Evolutionary conservation across 768 basidiomycete species (phyloP), one percentile per base, ranked within the genome.

Genomic region (Macrolepiota fuliginosa): DNA sequence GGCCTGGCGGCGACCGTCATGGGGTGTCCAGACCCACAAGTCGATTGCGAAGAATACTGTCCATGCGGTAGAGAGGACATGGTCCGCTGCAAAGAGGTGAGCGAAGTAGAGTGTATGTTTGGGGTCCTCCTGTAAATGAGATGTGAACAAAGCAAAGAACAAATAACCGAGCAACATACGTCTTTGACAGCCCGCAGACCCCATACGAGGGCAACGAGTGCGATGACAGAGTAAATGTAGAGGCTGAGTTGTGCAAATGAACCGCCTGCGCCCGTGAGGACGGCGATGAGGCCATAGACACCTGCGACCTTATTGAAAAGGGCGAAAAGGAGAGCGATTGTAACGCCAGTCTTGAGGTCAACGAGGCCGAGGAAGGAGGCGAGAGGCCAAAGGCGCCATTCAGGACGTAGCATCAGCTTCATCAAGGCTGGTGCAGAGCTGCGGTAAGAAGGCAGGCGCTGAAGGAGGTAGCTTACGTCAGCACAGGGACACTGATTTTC

Each of bases 231-330:
- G 78, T 99, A 99, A 19, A 95, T 80, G 74, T 98, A 98, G 70
- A 96, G 82, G 73, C 88, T 91, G 63, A 98, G 81, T 75, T 99
- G 97, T 0, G 90, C 87, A 66, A 94, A 87, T n/a, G 90, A 88
- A n/a, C 91, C 90, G n/a, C 92, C 94, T 32, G 92, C 89, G 19
- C 96, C 96, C 0, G 90, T 91, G 62, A 95, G 75, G 60, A 95
- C 84, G 4, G 95, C 96, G 62, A 99, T 88, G 61, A 99, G 84
- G 58, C 97, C 97, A 72, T 98, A 99, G 9, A 98, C 85, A 54
- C 97, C 96, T 19, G 97, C 96, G 54, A 96, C 96, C 77, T 99
- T 99, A 83, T 99, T 99, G 66, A 99, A 79, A 56, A 97, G 92
- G 12, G 91, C 92, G 68, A 99, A 98, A 52, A 96, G 83, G 24